Base-by-base conservation (phyloP, 2,329 filamentous ascomycete species). In the Xylaria arbuscula region DNA sequence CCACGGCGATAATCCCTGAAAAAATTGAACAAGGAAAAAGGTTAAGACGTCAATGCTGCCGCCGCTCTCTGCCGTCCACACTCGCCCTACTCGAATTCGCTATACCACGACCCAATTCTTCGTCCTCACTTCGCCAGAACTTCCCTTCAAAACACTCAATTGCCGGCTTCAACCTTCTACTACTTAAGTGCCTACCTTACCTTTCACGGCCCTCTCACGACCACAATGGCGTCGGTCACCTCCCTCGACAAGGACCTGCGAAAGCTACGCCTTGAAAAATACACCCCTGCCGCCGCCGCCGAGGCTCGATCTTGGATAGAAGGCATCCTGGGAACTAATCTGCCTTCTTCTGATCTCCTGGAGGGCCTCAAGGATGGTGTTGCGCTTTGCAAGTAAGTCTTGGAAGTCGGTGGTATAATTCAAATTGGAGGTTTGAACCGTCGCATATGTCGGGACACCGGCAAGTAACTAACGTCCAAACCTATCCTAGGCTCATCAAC, bases 211-310 rank as follows among this genome's bases (percentile, higher is more conserved):
- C 17, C 15, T 10, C 9, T 22, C n/a, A 51, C 32, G 17, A 55
- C 28, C 15, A 57, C 66, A 71, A 98, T 98, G 95, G 94, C 95
- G 75, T 97, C 95, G 47, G 95, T 98, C 38, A 88, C 93, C 72
- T 97, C 93, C 71, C 85, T 99, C 69, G 96, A 98, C 82, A 95
- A 95, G 81, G 96, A 99, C 84, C 87, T 99, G 89, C 93, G 93
- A 86, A 94, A 90, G 80, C 82, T 98, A 87, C 94, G 96, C 81
- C 86, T 97, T 76, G 93, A 94, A 69, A 93, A 95, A 82, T 98
- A 97, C 82, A 98, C 95, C 1, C 93, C 94, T 24, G 89, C 92
- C 75, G 94, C 94, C 48, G 94, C 94, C 60, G 93, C 93, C 74
- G 94, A 98, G 83, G 91, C 89, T 22, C 90, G 90, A 55, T 81